Base-by-base conservation (phyloP, 495 filamentous ascomycete species). In the Terfezia boudieri region DNA sequence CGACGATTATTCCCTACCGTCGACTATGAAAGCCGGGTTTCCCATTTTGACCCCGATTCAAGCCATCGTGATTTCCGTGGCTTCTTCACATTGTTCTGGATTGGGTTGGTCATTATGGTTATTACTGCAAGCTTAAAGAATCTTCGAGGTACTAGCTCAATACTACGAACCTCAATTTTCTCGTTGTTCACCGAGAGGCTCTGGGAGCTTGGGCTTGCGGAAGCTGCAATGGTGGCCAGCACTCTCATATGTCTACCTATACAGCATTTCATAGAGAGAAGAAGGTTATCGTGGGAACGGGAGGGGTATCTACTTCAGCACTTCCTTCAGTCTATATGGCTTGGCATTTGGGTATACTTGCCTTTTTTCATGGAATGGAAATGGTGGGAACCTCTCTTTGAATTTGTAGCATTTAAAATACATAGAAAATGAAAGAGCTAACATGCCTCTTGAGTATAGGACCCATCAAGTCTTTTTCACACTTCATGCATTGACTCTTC, bases 21-120 rank as follows among this genome's bases (percentile, higher is more conserved):
- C 61, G 82, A 93, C 63, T 98, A 88, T 70, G 76, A 84, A 10
- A 81, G 82, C n/a, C 80, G 90, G 36, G 84, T 95, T 16, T 95
- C 89, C 9, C 89, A 98, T 67, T 95, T 98, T 67, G 90, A 98
- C 67, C 86, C 86, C 12, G 74, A 76, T 52, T 89, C 83, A 70
- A 85, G 94, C 61, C 92, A 96, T 60, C 78, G 80, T 55, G 84
- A 98, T 61, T 98, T 98, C 67, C 78, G 86, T 58, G 90, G 90
- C 58, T 98, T 98, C 74, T 98, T 94, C 67, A 82, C 87, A 48
- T 74, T 98, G 46, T 98, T 96, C 69, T 98, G 90, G 90, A 88
- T 98, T 51, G 86, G 83, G 6, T 70, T 98, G 55, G 83, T 86
- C 53, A 92, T 98, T 67, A 94, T 98, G 90, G 85, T 87, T 57